A percentile compares a stretch with the other conserved stretches of the same genome.
Conservation (phyloP, 352 stramenopile genomes). For the Phytophthora ramorum region DNA sequence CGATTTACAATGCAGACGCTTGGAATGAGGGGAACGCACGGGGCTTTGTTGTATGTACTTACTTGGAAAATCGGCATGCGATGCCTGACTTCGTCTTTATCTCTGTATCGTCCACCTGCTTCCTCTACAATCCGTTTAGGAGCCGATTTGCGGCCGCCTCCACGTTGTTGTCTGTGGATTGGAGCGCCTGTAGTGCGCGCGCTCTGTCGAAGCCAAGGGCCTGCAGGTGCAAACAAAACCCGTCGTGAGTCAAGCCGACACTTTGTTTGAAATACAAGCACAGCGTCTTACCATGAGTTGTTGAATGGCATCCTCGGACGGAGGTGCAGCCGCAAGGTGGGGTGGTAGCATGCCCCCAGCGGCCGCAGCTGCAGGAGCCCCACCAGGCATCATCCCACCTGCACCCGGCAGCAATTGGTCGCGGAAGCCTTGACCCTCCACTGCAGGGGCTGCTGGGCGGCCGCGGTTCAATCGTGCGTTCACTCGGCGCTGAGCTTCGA, state of each 20-base stretch:
- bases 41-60: constrained; percentile 26
- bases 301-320: constrained; percentile 79
- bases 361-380: constrained; percentile 12
- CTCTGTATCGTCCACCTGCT: constrained; percentile 3
- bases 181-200: constrained; percentile 71
- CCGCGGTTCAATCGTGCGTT: constrained; percentile 55
- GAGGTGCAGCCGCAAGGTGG: constrained; percentile 64
- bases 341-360: constrained; percentile 56
- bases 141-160: constrained; percentile 86
- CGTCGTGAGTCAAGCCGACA: constrained; percentile 9
- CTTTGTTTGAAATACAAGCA: neutral
- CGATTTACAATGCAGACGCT: neutral
- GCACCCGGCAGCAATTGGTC: constrained; percentile 83
- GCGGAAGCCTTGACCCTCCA: constrained; percentile 71
- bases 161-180: constrained; percentile 86
- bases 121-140: constrained; percentile 70
- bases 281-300: constrained; percentile 69
- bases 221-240: constrained; percentile 30
- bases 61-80: constrained; percentile 24
- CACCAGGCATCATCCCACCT: constrained; percentile 44
- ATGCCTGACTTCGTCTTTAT: constrained; percentile 17
- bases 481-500: constrained; percentile 77
- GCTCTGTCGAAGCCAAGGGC: constrained; percentile 79
- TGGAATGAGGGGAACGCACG: neutral
- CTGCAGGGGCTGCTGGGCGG: constrained; percentile 27